A percentile compares a stretch with the other conserved stretches of the same genome.
Evolutionary conservation across 176 grass and related monocot species (phyloP).

Genomic region (Cenchrus americanus): DNA sequence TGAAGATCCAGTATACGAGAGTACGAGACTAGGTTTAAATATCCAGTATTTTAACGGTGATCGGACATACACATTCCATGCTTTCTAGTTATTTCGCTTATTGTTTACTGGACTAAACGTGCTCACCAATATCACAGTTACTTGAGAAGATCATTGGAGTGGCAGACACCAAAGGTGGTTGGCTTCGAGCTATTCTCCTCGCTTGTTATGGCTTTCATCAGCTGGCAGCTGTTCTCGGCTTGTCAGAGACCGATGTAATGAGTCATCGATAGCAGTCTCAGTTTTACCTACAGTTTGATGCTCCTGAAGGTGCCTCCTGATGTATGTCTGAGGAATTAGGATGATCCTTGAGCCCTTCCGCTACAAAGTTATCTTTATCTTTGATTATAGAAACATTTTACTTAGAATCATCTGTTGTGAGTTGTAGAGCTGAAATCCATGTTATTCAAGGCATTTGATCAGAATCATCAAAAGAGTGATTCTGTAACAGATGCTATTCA

Average conservation of each 20-base stretch:
- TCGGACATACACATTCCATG: background rate
- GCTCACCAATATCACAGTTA: conserved; percentile 60
- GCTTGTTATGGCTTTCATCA: conserved; percentile 90
- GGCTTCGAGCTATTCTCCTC: conserved; percentile 89
- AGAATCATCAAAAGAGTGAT: background rate
- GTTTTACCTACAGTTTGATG: background rate
- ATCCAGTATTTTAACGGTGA: background rate
- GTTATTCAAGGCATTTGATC: conserved; percentile 23
- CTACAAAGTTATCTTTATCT: background rate
- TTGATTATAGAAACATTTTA: conserved; percentile 22
- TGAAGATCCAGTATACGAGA: background rate
- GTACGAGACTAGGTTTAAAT: background rate
- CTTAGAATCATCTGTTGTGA: conserved; percentile 25
- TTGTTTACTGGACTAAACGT: conserved; percentile 24
- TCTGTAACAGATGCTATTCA: conserved; percentile 27
- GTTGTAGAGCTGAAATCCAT: conserved; percentile 11
- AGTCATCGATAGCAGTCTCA: background rate
- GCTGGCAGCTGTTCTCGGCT: conserved; percentile 96
- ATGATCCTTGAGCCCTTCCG: conserved; percentile 6
- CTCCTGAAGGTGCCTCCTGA: conserved; percentile 13
- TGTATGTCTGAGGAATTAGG: conserved; percentile 35
- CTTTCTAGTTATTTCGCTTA: background rate
- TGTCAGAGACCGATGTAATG: conserved; percentile 72
- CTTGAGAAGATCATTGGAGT: conserved; percentile 79
- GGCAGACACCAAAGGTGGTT: conserved; percentile 82